phyloP scores from a whole-genome alignment of 352 stramenopile species.

The Elongisporangium undulatum region DNA sequence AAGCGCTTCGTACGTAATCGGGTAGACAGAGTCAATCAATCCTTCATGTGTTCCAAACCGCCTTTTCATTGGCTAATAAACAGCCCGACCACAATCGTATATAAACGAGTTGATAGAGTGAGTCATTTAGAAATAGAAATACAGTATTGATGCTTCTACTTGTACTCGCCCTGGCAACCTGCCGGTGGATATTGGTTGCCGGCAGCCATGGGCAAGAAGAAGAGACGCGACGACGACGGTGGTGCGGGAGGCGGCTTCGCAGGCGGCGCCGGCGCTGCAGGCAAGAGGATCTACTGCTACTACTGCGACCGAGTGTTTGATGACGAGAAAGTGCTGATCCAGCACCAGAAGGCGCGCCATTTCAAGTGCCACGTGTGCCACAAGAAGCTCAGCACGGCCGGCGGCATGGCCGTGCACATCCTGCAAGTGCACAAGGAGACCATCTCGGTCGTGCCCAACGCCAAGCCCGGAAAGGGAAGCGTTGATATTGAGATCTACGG shows the following conservation, averaged over 20 bases:
- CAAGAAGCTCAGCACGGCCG: constrained; percentile 90
- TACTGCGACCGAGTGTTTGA: constrained; percentile 92
- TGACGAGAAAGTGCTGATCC: constrained; percentile 90
- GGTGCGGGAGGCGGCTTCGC: not conserved
- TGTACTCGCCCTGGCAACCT: not conserved
- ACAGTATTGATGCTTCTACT: not conserved
- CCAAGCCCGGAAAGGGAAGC: constrained; percentile 76
- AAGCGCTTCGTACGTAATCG: not conserved
- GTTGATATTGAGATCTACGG: constrained; percentile 87
- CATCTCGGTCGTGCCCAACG: constrained; percentile 78
- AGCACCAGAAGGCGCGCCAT: constrained; percentile 92
- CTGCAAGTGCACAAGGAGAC: constrained; percentile 88
- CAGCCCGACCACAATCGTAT: not conserved
- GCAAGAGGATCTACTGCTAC: constrained; percentile 87
- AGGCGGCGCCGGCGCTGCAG: constrained; percentile 19
- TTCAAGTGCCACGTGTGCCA: constrained; percentile 91
- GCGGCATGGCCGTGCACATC: constrained; percentile 87
- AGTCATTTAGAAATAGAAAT: not conserved
- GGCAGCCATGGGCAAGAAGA: constrained; percentile 76
- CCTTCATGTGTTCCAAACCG: not conserved
- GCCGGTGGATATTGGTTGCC: not conserved
- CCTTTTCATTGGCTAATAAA: not conserved
- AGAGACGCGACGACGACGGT: constrained; percentile 59
- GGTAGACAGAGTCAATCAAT: not conserved
- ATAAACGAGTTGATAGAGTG: not conserved